These are phyloP conservation scores for Penicillium sp. DNA, from an alignment of 2,329 filamentous ascomycete genomes.

Conservation along the genomic window DNA sequence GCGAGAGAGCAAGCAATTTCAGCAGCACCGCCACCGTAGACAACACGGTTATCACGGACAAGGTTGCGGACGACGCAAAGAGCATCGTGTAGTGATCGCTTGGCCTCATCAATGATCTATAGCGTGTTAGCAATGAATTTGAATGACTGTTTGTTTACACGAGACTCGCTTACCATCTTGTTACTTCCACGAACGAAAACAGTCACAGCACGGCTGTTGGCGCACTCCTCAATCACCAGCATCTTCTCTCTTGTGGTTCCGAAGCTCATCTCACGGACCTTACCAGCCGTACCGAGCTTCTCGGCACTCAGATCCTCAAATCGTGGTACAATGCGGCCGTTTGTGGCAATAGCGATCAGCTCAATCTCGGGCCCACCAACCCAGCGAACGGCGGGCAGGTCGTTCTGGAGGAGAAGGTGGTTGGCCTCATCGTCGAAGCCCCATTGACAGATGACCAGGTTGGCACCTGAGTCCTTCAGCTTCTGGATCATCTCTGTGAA, in stretches of 20 bases:
- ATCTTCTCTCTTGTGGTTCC: constrained; percentile 99
- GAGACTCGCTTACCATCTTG: constrained; percentile 79
- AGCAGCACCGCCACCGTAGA: constrained; percentile 94
- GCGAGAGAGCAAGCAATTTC: constrained; percentile 97
- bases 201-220: constrained; percentile 94
- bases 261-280: constrained; percentile 93
- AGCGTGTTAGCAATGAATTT: constrained; percentile 10
- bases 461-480: constrained; percentile 96
- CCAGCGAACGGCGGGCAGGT: constrained; percentile 94
- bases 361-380: constrained; percentile 98
- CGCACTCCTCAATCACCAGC: constrained; percentile 98
- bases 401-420: constrained; percentile 92
- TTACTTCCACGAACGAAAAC: constrained; percentile 97
- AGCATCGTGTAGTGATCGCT: constrained; percentile 94
- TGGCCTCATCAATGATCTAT: constrained; percentile 97
- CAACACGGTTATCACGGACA: constrained; percentile 92
- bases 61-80: constrained; percentile 97
- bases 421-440: constrained; percentile 99
- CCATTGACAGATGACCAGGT: constrained; percentile 98
- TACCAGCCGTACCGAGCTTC: constrained; percentile 86
- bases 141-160: not conserved
- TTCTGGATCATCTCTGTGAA: constrained; percentile 98
- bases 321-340: constrained; percentile 93
- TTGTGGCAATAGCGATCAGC: constrained; percentile 96
- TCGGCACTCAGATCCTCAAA: constrained; percentile 91